Base-by-base conservation (phyloP, 192 early-diverging fungal genomes). In the Coemansia sp. region DNA sequence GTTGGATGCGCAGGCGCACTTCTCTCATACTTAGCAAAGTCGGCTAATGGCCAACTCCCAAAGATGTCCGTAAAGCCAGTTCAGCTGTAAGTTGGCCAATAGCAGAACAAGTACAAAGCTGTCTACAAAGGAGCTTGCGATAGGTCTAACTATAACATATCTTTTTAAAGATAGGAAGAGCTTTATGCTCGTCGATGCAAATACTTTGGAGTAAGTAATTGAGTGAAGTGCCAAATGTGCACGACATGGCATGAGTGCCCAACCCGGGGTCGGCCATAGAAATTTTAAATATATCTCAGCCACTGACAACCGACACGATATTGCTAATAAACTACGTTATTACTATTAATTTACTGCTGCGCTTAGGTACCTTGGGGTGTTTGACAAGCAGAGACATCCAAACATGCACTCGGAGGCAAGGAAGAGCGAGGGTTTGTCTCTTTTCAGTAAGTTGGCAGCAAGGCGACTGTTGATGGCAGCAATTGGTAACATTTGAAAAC, bases 381-480 rank as follows among this genome's bases (percentile, higher is more conserved):
- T 96, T 64, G 83, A 89, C 40, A 73, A 87, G 24, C 89, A 91
- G 57, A 70, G 85, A 1, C 94, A 96, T 59, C 93, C 94, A n/a
- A 94, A 88, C 60, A 91, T 93, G 85, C 91, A 92, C 67, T 85
- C 73, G 62, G 85, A 80, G 42, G 79, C 79, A 4, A 87, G 71
- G 27, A 68, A 72, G 17, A 88, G 88, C 72, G 92, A 92, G 67
- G 88, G 91, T 1, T 69, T 88, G 6, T 94, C 93, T 0, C 64
- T 95, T 8, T 94, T 88, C 69, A 89, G 92, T 94, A 82, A 56
- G 75, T 62, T 49, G 10, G 4, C 12, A 4, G 9, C 24, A 12
- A 43, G 7, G 12, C 17, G 14, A n/a, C n/a, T n/a, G n/a, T n/a
- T n/a, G n/a, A n/a, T n/a, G n/a, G n/a, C n/a, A n/a, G n/a, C n/a